Percentiles rank a stretch among this genome's conserved stretches.
phyloP scores from a whole-genome alignment of 768 basidiomycete genomes.

The Tubosaeta brunneosetosa region DNA sequence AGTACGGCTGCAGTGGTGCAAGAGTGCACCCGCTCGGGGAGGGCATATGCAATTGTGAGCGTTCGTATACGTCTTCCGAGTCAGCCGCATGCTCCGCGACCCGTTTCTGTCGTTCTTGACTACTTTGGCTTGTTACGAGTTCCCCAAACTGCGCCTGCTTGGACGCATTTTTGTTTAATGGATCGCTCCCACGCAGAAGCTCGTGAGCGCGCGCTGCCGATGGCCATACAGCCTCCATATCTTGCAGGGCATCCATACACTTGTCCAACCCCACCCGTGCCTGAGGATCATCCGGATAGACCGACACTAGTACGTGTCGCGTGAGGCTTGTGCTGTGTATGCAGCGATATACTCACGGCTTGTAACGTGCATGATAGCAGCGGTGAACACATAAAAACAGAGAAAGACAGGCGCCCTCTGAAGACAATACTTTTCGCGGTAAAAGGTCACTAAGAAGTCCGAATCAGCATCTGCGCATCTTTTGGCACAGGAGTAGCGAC shows the following conservation, averaged over 20 bases:
- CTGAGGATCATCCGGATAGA: slow-evolving; percentile 65
- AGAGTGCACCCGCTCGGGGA: slow-evolving; percentile 1
- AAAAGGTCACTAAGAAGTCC: slow-evolving; percentile 43
- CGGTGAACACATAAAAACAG: slow-evolving; percentile 76
- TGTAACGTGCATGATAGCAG: slow-evolving; percentile 74
- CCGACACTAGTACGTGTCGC: slow-evolving; percentile 43
- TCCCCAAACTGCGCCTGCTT: slow-evolving; percentile 5
- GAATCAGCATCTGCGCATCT: not conserved
- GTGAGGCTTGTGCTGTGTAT: slow-evolving; percentile 1
- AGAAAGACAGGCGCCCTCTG: slow-evolving; percentile 63
- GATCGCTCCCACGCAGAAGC: slow-evolving; percentile 62
- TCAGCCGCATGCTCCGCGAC: slow-evolving; percentile 49
- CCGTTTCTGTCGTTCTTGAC: slow-evolving; percentile 50
- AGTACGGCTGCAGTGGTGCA: slow-evolving; percentile 18
- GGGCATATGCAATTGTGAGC: slow-evolving; percentile 15
- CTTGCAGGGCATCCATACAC: slow-evolving; percentile 62
- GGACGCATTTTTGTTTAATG: slow-evolving; percentile 11
- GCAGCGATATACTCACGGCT: slow-evolving; percentile 45
- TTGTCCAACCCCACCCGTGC: slow-evolving; percentile 57
- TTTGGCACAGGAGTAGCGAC: slow-evolving; percentile 6
- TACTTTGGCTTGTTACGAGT: slow-evolving; percentile 8
- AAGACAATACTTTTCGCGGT: slow-evolving; percentile 59
- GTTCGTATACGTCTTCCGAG: slow-evolving; percentile 30
- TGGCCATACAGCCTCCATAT: slow-evolving; percentile 72
- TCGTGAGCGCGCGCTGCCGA: slow-evolving; percentile 70